Evolutionary conservation across 495 filamentous ascomycete genomes (phyloP).

Genomic region (Penicillium ucsense): DNA sequence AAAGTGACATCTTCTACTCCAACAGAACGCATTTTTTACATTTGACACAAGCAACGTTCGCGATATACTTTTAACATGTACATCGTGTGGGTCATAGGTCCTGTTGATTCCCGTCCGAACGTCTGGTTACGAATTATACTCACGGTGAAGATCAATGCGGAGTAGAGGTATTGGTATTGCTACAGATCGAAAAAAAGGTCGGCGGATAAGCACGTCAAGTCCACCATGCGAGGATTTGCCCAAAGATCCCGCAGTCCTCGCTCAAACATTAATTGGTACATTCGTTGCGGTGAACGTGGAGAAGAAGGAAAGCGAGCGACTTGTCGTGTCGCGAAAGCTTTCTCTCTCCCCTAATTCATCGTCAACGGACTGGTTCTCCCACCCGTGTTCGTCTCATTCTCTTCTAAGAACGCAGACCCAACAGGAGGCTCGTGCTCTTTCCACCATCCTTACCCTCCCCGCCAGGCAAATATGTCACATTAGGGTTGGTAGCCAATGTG

Average conservation of each 20-base stretch:
- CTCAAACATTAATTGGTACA: constrained; percentile 25
- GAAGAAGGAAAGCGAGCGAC: neutral
- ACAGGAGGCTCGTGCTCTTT: constrained; percentile 49
- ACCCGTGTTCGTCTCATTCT: constrained; percentile 3
- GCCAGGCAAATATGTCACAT: constrained; percentile 89
- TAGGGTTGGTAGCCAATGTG: constrained; percentile 81
- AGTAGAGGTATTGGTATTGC: constrained; percentile 36
- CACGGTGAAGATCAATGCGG: neutral
- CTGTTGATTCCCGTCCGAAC: no score
- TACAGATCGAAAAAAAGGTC: constrained; percentile 21
- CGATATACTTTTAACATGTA: no score
- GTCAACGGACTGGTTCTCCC: neutral
- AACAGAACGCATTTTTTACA: no score
- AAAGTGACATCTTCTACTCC: no score
- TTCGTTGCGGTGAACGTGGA: constrained; percentile 8
- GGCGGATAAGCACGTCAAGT: constrained; percentile 10
- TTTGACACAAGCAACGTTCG: no score
- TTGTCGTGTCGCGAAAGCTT: no score
- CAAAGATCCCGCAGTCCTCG: constrained; percentile 18
- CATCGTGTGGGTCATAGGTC: no score
- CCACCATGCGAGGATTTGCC: constrained; percentile 24
- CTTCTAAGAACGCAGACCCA: constrained; percentile 46
- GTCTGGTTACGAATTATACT: no score
- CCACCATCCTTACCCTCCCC: constrained; percentile 55
- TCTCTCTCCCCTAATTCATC: no score